phyloP scores from a whole-genome alignment of 176 grass and related monocot species.

The Triticum aestivum region DNA sequence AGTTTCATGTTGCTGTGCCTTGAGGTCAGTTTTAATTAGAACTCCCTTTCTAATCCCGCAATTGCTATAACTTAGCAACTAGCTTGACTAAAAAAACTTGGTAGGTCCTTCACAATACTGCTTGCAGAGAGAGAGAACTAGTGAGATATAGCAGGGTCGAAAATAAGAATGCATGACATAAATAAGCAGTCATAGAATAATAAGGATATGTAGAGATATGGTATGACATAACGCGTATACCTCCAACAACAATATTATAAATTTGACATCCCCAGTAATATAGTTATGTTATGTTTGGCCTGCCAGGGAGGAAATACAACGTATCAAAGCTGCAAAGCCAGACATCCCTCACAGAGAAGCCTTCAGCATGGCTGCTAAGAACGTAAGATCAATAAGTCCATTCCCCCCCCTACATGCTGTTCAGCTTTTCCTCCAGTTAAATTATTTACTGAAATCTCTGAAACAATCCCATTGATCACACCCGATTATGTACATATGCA shows the following conservation, averaged over 20 bases:
- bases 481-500: conserved; percentile 34
- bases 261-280: neutral
- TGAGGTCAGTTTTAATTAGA: no score
- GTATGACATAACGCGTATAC: neutral
- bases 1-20: no score
- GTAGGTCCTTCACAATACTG: neutral
- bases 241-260: neutral
- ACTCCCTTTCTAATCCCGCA: neutral
- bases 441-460: neutral
- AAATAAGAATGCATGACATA: neutral
- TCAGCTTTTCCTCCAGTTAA: neutral
- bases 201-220: neutral
- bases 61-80: neutral
- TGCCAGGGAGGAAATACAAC: conserved; percentile 95
- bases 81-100: neutral
- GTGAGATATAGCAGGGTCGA: neutral
- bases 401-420: neutral
- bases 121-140: neutral
- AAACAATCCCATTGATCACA: neutral
- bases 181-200: neutral
- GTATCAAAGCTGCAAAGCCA: conserved; percentile 93
- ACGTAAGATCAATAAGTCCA: conserved; percentile 51
- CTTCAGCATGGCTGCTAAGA: conserved; percentile 99
- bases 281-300: conserved; percentile 3
- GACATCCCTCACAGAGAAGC: conserved; percentile 97